These are phyloP conservation scores for Elsinoe fawcettii DNA, from an alignment of 2,329 filamentous ascomycete species.

Conservation along the genomic window DNA sequence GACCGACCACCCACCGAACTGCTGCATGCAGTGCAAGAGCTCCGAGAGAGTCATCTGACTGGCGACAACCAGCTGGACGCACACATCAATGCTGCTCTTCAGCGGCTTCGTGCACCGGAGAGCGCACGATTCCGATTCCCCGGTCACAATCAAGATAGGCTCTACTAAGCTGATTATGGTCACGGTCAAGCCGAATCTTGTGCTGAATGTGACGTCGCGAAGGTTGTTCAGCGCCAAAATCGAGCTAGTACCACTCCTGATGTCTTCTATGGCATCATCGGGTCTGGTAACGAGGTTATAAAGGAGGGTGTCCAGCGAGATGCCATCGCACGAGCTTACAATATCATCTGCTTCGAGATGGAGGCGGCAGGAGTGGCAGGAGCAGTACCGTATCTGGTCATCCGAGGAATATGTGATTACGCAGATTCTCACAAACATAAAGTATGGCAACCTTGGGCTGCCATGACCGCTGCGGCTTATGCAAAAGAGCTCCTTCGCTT, in stretches of 20 bases:
- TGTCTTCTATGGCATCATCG: conserved; percentile 8
- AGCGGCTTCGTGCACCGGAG: neutral
- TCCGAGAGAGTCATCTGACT: neutral
- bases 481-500: conserved; percentile 14
- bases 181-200: neutral
- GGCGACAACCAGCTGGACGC: neutral
- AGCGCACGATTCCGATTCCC: neutral
- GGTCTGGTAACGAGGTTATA: conserved; percentile 5
- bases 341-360: conserved; percentile 14
- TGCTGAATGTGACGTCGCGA: neutral
- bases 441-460: conserved; percentile 8
- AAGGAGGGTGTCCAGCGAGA: conserved; percentile 2
- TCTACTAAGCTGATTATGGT: neutral
- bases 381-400: conserved; percentile 5
- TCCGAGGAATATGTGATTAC: conserved; percentile 18
- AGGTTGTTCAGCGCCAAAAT: neutral
- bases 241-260: neutral
- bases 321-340: neutral
- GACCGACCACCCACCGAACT: neutral
- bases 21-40: neutral
- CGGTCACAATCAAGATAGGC: neutral
- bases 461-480: conserved; percentile 17
- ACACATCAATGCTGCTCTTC: neutral
- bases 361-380: conserved; percentile 2
- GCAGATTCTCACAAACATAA: conserved; percentile 16